Percentiles rank a stretch among this genome's conserved stretches.
phyloP scores from a whole-genome alignment of 768 basidiomycete species.

The Kwoniella bestiolae region DNA sequence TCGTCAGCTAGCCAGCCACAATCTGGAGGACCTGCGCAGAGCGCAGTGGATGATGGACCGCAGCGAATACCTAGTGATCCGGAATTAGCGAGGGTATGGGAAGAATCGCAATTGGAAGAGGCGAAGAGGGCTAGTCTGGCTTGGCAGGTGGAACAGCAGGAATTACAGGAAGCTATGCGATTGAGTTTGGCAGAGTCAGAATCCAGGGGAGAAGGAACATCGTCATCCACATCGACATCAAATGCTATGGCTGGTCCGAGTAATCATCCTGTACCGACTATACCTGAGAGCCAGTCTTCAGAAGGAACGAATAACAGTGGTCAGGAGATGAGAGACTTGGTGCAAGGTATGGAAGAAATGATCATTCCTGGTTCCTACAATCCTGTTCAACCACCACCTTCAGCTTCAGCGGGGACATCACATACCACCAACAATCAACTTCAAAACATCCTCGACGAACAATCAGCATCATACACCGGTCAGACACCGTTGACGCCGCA shows the following conservation, averaged over 20 bases:
- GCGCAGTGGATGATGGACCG: neutral
- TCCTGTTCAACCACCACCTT: neutral
- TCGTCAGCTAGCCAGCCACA: neutral
- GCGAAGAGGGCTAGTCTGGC: constrained; percentile 43
- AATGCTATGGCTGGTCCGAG: constrained; percentile 22
- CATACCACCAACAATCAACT: neutral
- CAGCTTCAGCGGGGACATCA: neutral
- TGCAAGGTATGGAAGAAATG: constrained; percentile 18
- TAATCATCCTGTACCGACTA: constrained; percentile 1
- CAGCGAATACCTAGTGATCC: constrained; percentile 28
- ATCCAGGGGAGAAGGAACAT: constrained; percentile 2
- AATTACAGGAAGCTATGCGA: constrained; percentile 50
- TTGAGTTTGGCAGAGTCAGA: constrained; percentile 43
- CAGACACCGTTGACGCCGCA: constrained; percentile 28
- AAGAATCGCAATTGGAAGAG: constrained; percentile 51
- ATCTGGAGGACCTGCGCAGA: neutral
- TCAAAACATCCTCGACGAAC: constrained; percentile 19
- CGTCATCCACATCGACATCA: neutral
- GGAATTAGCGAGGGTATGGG: constrained; percentile 39
- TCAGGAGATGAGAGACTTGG: constrained; percentile 8
- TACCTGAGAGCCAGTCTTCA: neutral
- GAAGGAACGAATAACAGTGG: neutral
- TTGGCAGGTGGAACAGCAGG: constrained; percentile 37
- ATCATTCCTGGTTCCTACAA: constrained; percentile 20
- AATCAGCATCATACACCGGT: neutral